A percentile compares a stretch with the other conserved stretches of the same genome.
Conservation (phyloP, 148 eudicot species). For the Limonium bicolor region DNA sequence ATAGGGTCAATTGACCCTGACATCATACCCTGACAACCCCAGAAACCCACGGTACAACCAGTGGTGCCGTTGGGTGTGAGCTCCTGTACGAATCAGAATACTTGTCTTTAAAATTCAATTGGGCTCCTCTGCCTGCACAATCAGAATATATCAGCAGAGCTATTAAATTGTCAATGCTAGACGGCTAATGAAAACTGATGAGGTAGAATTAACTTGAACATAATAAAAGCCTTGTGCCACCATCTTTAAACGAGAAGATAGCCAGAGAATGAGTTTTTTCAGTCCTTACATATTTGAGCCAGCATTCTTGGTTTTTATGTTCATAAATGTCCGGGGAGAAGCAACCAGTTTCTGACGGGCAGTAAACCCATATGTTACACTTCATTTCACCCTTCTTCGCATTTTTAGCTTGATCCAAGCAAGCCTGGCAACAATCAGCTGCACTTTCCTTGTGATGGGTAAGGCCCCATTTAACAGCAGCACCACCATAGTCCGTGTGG, state of each 20-base stretch:
- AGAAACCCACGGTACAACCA: conserved; percentile 83
- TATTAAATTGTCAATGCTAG: background rate
- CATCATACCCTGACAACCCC: conserved; percentile 45
- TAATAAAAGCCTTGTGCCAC: background rate
- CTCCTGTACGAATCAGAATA: conserved; percentile 63
- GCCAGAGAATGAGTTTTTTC: too few species aligned
- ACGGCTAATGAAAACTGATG: background rate
- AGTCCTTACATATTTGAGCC: conserved; percentile 91
- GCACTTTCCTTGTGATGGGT: conserved; percentile 91
- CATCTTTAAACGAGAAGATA: background rate
- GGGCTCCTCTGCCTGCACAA: conserved; percentile 66
- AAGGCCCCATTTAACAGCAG: conserved; percentile 90
- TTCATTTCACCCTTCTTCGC: conserved; percentile 58
- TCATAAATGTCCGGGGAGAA: conserved; percentile 81
- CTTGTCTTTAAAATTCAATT: conserved; percentile 57
- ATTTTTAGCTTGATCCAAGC: conserved; percentile 66
- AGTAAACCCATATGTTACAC: conserved; percentile 95
- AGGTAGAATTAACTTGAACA: background rate
- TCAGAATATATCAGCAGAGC: background rate
- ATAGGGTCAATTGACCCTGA: too few species aligned
- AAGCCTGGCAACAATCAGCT: conserved; percentile 86
- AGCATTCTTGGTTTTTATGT: conserved; percentile 81
- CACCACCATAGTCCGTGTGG: conserved; percentile 80
- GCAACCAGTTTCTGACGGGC: conserved; percentile 85
- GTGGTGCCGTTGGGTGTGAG: conserved; percentile 59